Evolutionary conservation across 2,329 filamentous ascomycete species (phyloP), one percentile per base, ranked within the genome.

Genomic region (Ceratocystis cacaofunesta): DNA sequence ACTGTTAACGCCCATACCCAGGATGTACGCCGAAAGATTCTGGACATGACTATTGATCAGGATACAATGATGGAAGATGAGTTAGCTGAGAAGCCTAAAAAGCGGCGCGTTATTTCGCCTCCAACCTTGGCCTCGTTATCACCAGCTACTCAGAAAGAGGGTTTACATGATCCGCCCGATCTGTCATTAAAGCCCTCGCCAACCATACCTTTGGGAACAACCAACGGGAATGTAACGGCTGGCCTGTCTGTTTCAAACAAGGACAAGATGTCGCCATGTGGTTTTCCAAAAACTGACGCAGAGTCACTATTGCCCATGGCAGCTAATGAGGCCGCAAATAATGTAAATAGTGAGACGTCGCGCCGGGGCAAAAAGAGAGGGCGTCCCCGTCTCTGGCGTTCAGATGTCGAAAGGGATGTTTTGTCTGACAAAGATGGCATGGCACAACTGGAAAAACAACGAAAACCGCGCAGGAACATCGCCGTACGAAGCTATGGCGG

Each of bases 51-150:
- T 25, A 15, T 63, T 3, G 28, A 25, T n/a, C 4, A 28, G 12
- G 61, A 63, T 22, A 44, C 61, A 2, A 36, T 55, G 46, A 46
- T 32, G 19, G 28, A 44, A n/a, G 50, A 65, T 12, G 57, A 65
- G 22, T 36, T 62, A 25, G 22, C 46, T 17, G 62, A 67, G 43
- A 30, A 46, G 57, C 62, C 62, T 2, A 41, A 46, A 6, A 67
- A 64, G 41, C 65, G 62, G 10, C 62, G 46, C 25, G 30, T 63
- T 19, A 32, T 63, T 7, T 36, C 52, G 10, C 28, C 52, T 19
- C 52, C 52, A 32, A 32, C 25, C 19, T n/a, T 58, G 25, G 25
- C 52, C 12, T 58, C 17, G 2, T 10, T 32, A 7, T 30, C 25
- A n/a, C 7, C 52, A 3, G 17, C 25, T 58, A n/a, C 52, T 2